Base-by-base conservation (phyloP, 768 basidiomycete species). In the Podaxis sp. region DNA sequence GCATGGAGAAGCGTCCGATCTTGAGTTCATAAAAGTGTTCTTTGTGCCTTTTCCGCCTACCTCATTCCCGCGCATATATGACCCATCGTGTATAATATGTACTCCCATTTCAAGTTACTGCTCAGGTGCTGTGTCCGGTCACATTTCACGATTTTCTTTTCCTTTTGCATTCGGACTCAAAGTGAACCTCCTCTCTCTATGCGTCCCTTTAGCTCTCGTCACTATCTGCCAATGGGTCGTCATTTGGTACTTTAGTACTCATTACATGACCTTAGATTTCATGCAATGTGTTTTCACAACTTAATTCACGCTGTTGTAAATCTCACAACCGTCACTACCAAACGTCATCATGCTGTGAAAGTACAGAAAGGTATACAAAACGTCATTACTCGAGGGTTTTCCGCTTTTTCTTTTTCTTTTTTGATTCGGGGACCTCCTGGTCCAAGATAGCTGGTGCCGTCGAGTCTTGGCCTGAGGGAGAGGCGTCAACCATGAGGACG, bases 1-100 rank as follows among this genome's bases (percentile, higher is more conserved):
- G 93, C 92, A 48, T 95, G 93, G 92, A 84, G 92, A 72, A 82
- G 88, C 68, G 79, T 83, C 46, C 80, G 86, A 62, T 82, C 80
- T 70, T 89, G 70, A 78, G 64, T 19, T 36, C 33, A 6, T 17
- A 53, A 53, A 24, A 11, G 39, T 39, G 19, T 11, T 56, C 38
- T n/a, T 17, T 19, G 19, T 42, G 39, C 53, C 17, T 11, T 28
- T 13, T 28, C 13, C 38, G 4, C 17, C 40, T 28, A 57, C 40
- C 40, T 28, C 39, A 28, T 42, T 39, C 59, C 17, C 40, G 15
- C 22, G 12, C 51, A 38, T 22, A 39, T 52, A 49, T 40, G 48
- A 42, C 39, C 49, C 51, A 42, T 28, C 42, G 52, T 59, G 58
- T 59, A 38, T 59, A 51, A 51, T 51, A 39, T 59, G 30, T 36